Evolutionary conservation across 2,329 filamentous ascomycete species (phyloP).

Genomic region (Venturiaceae sp.): DNA sequence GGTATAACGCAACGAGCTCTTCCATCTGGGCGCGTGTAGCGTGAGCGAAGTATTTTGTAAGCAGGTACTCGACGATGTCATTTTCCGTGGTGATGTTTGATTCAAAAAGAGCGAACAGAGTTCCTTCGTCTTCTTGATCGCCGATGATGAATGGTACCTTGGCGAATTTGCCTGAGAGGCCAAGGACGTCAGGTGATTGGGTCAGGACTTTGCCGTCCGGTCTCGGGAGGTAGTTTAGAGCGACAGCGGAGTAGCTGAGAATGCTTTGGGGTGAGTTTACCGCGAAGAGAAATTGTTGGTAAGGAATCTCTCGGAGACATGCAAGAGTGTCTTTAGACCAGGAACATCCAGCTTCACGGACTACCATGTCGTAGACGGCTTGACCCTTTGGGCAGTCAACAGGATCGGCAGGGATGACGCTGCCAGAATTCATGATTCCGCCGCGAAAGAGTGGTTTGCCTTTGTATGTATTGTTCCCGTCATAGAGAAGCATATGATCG

Average conservation of each 20-base stretch:
- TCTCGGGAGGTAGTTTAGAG: conserved; percentile 64
- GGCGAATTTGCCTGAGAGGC: conserved; percentile 43
- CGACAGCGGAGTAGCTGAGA: conserved; percentile 56
- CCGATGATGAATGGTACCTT: conserved; percentile 57
- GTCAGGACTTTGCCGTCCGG: conserved; percentile 58
- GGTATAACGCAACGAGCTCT: conserved; percentile 53
- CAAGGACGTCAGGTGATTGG: conserved; percentile 52
- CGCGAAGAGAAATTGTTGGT: conserved; percentile 46
- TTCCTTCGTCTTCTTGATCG: conserved; percentile 73
- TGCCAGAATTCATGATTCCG: conserved; percentile 54
- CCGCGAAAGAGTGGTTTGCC: conserved; percentile 64
- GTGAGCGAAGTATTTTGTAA: conserved; percentile 49
- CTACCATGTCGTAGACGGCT: conserved; percentile 18
- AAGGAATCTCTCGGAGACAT: conserved; percentile 38
- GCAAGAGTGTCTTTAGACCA: conserved; percentile 22
- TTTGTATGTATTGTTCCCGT: conserved; percentile 65
- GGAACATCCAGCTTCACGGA: conserved; percentile 35
- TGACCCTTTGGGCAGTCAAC: conserved; percentile 4
- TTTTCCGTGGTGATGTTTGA: conserved; percentile 53
- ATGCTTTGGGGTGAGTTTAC: conserved; percentile 61
- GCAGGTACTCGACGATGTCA: conserved; percentile 55
- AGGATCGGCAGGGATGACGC: not conserved
- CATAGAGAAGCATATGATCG: conserved; percentile 66
- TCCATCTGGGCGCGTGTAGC: conserved; percentile 43
- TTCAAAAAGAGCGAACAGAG: conserved; percentile 62